phyloP scores from a whole-genome alignment of 1,284 basidiomycete genomes.

The Irpex sp. region DNA sequence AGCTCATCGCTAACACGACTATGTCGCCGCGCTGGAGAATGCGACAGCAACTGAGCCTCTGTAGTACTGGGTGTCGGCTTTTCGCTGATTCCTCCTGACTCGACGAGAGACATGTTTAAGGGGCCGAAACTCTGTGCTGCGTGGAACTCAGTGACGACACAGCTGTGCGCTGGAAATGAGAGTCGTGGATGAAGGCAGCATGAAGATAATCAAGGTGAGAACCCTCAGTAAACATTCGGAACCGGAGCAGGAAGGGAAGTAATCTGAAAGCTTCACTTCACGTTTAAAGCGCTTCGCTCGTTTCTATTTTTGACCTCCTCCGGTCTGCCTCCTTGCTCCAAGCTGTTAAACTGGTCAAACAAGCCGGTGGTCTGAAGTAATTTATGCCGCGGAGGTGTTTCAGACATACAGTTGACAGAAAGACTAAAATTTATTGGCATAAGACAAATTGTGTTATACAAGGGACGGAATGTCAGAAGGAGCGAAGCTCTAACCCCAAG shows the following conservation, averaged over 20 bases:
- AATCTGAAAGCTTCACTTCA: too few relatives aligned
- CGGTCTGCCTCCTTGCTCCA: neutral
- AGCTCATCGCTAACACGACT: slow-evolving; percentile 32
- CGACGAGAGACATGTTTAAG: neutral
- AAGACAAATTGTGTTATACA: neutral
- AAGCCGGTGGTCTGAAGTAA: too few relatives aligned
- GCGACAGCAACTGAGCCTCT: neutral
- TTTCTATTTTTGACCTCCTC: neutral
- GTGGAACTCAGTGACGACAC: neutral
- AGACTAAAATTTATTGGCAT: too few relatives aligned
- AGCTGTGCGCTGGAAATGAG: neutral
- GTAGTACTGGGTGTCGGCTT: neutral
- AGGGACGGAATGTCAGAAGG: slow-evolving; percentile 48
- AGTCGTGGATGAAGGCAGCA: neutral
- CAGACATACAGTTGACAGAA: too few relatives aligned
- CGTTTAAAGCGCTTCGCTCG: too few relatives aligned
- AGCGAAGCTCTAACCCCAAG: slow-evolving; percentile 56
- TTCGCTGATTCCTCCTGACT: neutral
- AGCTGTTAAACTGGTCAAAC: too few relatives aligned
- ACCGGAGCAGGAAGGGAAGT: too few relatives aligned
- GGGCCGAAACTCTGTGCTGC: neutral
- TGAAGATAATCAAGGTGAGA: neutral
- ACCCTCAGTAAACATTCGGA: neutral
- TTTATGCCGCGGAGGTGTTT: too few relatives aligned
- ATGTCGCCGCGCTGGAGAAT: neutral